Evolutionary conservation across 164 flowering plant species (phyloP).

Genomic region (Cinnamomum micranthum): DNA sequence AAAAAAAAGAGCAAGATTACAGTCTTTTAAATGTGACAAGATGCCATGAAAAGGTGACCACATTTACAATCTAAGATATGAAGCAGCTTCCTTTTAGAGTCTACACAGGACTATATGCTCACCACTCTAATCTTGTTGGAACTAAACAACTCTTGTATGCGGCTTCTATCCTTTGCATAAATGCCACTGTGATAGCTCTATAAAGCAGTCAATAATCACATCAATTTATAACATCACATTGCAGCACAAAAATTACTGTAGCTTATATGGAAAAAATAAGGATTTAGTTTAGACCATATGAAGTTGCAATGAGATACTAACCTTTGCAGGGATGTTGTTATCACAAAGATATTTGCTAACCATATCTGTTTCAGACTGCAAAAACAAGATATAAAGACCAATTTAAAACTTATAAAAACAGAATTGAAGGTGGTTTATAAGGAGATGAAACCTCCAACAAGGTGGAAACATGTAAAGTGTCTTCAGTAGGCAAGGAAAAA

Average conservation of each 20-base stretch:
- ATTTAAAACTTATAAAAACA: background rate
- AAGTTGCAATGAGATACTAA: constrained; percentile 22
- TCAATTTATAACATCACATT: constrained; percentile 9
- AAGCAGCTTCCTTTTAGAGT: background rate
- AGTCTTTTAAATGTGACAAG: background rate
- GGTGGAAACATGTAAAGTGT: background rate
- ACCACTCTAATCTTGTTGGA: constrained; percentile 94
- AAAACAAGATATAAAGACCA: background rate
- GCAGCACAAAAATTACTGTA: background rate
- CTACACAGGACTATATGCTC: constrained; percentile 8
- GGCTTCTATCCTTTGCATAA: constrained; percentile 69
- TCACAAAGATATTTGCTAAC: constrained; percentile 77
- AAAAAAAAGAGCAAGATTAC: background rate
- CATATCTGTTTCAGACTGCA: constrained; percentile 84
- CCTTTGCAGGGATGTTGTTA: constrained; percentile 80
- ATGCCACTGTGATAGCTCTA: constrained; percentile 97
- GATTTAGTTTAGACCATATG: background rate
- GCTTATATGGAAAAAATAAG: background rate
- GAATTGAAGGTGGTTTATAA: background rate
- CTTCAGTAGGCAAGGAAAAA: background rate
- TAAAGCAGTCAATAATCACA: constrained; percentile 10
- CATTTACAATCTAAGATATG: background rate
- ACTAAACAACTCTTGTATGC: constrained; percentile 78
- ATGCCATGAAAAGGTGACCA: constrained; percentile 1
- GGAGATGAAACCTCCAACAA: background rate